phyloP scores from a whole-genome alignment of 2,329 filamentous ascomycete species.

The Coniochaeta hoffmannii region DNA sequence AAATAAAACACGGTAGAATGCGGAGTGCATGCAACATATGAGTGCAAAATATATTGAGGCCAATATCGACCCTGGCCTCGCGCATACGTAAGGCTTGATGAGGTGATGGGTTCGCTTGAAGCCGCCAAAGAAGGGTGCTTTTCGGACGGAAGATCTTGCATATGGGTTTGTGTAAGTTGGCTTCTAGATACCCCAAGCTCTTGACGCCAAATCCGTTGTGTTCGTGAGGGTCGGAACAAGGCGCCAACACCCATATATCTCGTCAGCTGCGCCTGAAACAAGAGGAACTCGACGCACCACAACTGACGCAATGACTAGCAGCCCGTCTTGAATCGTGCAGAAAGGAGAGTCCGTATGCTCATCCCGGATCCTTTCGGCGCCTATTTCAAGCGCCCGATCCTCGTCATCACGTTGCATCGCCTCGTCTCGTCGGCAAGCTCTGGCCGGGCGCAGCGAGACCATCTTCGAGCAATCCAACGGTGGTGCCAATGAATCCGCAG shows the following conservation, averaged over 20 bases:
- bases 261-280: background rate
- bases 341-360: background rate
- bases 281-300: background rate
- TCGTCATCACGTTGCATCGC: background rate
- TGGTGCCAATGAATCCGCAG: background rate
- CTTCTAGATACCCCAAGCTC: too few relatives aligned
- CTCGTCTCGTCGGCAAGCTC: background rate
- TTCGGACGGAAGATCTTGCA: background rate
- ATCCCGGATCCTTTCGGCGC: background rate
- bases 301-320: background rate
- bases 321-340: background rate
- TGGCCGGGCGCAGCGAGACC: background rate
- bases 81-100: conserved; percentile 3
- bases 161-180: background rate
- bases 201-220: too few relatives aligned
- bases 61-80: background rate
- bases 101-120: background rate
- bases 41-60: conserved; percentile 1
- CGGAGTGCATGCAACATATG: background rate
- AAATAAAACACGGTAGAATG: background rate
- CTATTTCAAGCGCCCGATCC: background rate
- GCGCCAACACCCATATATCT: too few relatives aligned
- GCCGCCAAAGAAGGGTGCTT: background rate
- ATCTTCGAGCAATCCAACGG: background rate
- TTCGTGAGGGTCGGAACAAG: too few relatives aligned